Evolutionary conservation across 305 asterid species (phyloP), one percentile per base, ranked within the genome.

Genomic region (Withania somnifera): DNA sequence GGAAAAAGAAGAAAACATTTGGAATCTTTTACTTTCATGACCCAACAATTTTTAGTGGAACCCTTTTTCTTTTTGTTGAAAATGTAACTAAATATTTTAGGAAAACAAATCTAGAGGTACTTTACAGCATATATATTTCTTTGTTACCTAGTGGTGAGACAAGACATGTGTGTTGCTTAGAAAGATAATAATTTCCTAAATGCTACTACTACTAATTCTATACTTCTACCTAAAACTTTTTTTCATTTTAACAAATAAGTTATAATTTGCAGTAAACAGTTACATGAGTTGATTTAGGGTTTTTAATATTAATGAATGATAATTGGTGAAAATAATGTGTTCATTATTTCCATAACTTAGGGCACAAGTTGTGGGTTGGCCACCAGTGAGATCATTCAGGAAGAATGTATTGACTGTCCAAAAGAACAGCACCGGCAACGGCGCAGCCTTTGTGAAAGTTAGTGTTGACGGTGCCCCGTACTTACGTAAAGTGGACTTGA

Each of bases 281-380:
- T n/a, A 45, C 19, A 34, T 3, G 47, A 77, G 11, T 52, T 51
- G 17, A 1, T 1, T 14, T 47, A 30, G 38, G 22, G 2, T 50
- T 42, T n/a, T 77, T 26, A 15, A 11, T 53, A 2, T n/a, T 17
- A 24, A 30, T 54, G n/a, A n/a, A 30, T 6, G 32, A 77, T 11
- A 71, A 22, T 42, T 71, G 9, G 1, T 78, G 56, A 54, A 78
- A 19, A 50, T 51, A 57, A 36, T 30, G 14, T 61, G 11, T 78
- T 5, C 5, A 14, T 32, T 53, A 36, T 32, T 78, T 52, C 2
- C 79, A 7, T 77, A 73, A 45, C 60, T 64, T 50, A 80, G 83
- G 77, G 77, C 83, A 64, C 83, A 80, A 80, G 77, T 79, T 38
- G 82, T 79, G 82, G 82, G 82, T 58, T 81, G 84, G 84, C 84